Percentiles rank a stretch among this genome's conserved stretches.
Conservation (phyloP, 805 yeast species). For the Kregervanrija pseudodelftensis region DNA sequence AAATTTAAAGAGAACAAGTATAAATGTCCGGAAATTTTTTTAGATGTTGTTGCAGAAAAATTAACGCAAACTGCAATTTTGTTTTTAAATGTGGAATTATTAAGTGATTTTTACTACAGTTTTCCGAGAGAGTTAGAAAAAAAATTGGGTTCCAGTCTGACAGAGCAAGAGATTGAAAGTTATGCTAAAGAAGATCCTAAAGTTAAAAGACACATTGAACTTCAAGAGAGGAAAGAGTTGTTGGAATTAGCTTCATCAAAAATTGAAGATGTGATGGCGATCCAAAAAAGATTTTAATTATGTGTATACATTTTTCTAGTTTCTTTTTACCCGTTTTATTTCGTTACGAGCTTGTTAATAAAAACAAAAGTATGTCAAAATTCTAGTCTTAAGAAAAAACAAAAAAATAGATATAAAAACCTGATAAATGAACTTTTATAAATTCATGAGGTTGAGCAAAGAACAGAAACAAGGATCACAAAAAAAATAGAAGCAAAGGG, state of each 20-base stretch:
- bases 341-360: too few relatives aligned
- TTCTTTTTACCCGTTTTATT: neutral
- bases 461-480: too few relatives aligned
- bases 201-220: slow-evolving; percentile 81
- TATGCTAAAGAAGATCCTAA: slow-evolving; percentile 95
- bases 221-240: slow-evolving; percentile 88
- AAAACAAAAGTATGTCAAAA: too few relatives aligned
- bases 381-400: too few relatives aligned
- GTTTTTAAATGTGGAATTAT: slow-evolving; percentile 85
- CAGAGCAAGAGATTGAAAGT: slow-evolving; percentile 70
- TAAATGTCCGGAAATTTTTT: slow-evolving; percentile 89
- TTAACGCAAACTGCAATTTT: slow-evolving; percentile 88
- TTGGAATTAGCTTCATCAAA: slow-evolving; percentile 77
- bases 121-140: slow-evolving; percentile 91
- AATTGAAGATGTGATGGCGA: slow-evolving; percentile 76
- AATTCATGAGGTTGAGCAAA: too few relatives aligned
- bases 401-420: too few relatives aligned
- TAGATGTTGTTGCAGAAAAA: slow-evolving; percentile 89
- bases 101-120: slow-evolving; percentile 92
- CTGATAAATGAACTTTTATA: too few relatives aligned
- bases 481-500: neutral
- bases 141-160: slow-evolving; percentile 55
- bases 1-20: slow-evolving; percentile 72
- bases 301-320: neutral
- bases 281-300: slow-evolving; percentile 35